Evolutionary conservation across 1,284 basidiomycete species (phyloP).

Genomic region (Schizopora paradoxa): DNA sequence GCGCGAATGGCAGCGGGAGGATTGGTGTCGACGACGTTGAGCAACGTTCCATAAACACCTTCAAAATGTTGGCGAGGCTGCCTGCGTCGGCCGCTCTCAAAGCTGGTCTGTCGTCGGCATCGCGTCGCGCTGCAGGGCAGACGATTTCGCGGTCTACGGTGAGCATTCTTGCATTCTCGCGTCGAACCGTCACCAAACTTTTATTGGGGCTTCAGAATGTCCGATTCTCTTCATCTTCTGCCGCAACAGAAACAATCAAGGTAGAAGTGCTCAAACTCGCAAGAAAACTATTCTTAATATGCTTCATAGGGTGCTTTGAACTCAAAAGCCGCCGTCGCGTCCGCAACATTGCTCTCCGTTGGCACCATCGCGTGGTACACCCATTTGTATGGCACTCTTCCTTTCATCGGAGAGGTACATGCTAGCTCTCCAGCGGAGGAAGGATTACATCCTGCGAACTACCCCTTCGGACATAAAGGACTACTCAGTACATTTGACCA

Average conservation of each 20-base stretch:
- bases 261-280: not conserved
- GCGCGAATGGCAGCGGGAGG: too few relatives aligned
- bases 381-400: conserved; percentile 85
- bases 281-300: not conserved
- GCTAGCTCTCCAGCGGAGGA: conserved; percentile 90
- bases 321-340: conserved; percentile 76
- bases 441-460: conserved; percentile 85
- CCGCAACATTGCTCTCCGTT: conserved; percentile 73
- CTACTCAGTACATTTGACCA: conserved; percentile 92
- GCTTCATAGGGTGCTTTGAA: conserved; percentile 47
- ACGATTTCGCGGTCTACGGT: conserved; percentile 9
- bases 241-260: conserved; percentile 9
- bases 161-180: conserved; percentile 3
- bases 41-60: too few relatives aligned
- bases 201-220: not conserved
- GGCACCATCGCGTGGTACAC: conserved; percentile 96
- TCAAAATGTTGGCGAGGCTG: conserved; percentile 20
- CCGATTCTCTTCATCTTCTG: conserved; percentile 14
- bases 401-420: conserved; percentile 83
- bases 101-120: conserved; percentile 12
- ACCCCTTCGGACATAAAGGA: conserved; percentile 92
- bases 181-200: conserved; percentile 1
- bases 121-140: conserved; percentile 15
- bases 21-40: too few relatives aligned
- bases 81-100: conserved; percentile 17